A percentile compares a stretch with the other conserved stretches of the same genome.
These are phyloP conservation scores for Aureobasidium lini DNA, from an alignment of 2,329 filamentous ascomycete species.

Conservation along the genomic window DNA sequence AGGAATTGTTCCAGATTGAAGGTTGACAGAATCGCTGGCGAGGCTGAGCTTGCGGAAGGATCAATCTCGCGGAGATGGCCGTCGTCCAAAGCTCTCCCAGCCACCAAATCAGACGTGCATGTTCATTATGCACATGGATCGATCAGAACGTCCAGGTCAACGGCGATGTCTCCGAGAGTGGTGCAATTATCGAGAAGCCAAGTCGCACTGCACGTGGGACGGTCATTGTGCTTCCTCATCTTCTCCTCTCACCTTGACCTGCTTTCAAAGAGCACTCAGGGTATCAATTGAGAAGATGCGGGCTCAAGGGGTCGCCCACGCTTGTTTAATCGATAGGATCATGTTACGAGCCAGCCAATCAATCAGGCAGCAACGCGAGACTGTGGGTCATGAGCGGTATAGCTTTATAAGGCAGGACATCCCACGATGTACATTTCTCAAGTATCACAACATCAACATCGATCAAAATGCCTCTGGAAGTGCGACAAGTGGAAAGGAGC, in stretches of 20 bases:
- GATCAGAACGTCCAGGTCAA: too few species aligned
- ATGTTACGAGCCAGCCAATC: too few species aligned
- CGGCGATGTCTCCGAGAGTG: background rate
- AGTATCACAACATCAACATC: background rate
- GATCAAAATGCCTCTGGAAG: slow-evolving; percentile 19
- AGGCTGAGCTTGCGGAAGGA: background rate
- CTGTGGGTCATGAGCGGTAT: background rate
- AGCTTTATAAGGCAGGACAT: background rate
- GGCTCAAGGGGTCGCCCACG: too few species aligned
- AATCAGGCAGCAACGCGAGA: too few species aligned
- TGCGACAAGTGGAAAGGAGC: slow-evolving; percentile 17
- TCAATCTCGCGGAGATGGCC: background rate
- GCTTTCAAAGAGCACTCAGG: too few species aligned
- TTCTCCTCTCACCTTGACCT: background rate
- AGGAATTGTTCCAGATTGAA: too few species aligned
- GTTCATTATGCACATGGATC: background rate
- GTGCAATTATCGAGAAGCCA: background rate
- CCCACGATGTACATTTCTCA: background rate
- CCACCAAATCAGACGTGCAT: background rate
- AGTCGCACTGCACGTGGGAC: background rate
- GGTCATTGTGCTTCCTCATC: background rate
- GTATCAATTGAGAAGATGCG: too few species aligned
- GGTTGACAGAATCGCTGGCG: too few species aligned
- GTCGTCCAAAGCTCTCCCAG: background rate
- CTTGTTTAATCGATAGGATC: too few species aligned